Percentiles rank a stretch among this genome's conserved stretches.
These are phyloP conservation scores for Chrysanthemum makinoi DNA, from an alignment of 129 eudicot genomes.

Conservation along the genomic window DNA sequence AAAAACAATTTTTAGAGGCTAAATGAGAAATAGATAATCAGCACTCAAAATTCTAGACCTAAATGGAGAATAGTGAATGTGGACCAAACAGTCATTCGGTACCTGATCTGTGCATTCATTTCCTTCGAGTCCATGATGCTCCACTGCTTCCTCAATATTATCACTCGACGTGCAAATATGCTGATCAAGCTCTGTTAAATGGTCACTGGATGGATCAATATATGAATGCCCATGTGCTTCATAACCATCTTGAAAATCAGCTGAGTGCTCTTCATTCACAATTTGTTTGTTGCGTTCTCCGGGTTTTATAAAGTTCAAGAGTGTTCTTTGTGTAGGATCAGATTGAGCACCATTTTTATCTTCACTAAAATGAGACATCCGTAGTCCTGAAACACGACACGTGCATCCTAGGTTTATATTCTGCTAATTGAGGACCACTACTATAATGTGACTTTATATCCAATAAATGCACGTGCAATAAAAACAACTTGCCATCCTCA, in stretches of 20 bases:
- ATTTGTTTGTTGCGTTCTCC: slow-evolving; percentile 37
- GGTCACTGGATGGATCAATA: slow-evolving; percentile 26
- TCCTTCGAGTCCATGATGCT: slow-evolving; percentile 19
- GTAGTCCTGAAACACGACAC: slow-evolving; percentile 55
- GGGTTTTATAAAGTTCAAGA: slow-evolving; percentile 47
- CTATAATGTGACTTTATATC: slow-evolving; percentile 8
- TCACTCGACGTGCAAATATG: slow-evolving; percentile 19
- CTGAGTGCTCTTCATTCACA: slow-evolving; percentile 26
- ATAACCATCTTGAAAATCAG: slow-evolving; percentile 25
- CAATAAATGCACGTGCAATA: neutral
- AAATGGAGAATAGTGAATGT: neutral
- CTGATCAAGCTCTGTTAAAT: slow-evolving; percentile 32
- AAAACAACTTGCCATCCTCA: slow-evolving; percentile 25
- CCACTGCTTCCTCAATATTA: slow-evolving; percentile 27
- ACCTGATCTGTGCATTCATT: slow-evolving; percentile 37
- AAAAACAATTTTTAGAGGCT: neutral
- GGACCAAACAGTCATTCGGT: slow-evolving; percentile 15
- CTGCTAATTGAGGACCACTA: neutral
- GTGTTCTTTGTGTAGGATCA: slow-evolving; percentile 83
- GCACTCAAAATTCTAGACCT: too few relatives aligned
- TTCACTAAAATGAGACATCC: slow-evolving; percentile 77
- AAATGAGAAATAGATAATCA: too few relatives aligned
- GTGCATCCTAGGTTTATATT: neutral
- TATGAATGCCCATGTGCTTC: slow-evolving; percentile 25
- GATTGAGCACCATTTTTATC: slow-evolving; percentile 42